These are phyloP conservation scores for Houttuynia cordata DNA, from an alignment of 164 flowering plant genomes.

Conservation along the genomic window DNA sequence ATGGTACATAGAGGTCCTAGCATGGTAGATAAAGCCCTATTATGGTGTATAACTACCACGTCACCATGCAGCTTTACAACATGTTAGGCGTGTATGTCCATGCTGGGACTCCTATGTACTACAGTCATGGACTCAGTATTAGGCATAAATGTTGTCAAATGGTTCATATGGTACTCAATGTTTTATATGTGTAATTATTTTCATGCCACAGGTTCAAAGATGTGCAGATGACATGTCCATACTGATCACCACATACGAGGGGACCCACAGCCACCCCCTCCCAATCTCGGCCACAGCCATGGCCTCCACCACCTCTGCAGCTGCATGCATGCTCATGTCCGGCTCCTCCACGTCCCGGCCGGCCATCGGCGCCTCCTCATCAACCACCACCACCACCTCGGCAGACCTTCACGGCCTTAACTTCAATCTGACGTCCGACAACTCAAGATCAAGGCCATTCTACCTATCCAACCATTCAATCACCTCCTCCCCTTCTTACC, in stretches of 20 bases:
- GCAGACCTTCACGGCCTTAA: conserved; percentile 41
- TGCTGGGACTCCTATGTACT: too few species aligned
- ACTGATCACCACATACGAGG: conserved; percentile 89
- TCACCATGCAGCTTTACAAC: too few species aligned
- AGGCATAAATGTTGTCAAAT: too few species aligned
- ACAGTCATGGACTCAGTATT: too few species aligned
- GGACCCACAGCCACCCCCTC: conserved; percentile 85
- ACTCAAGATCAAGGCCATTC: conserved; percentile 38
- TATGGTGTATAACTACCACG: too few species aligned
- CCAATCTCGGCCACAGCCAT: conserved; percentile 76
- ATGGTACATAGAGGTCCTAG: too few species aligned
- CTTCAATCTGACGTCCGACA: conserved; percentile 43
- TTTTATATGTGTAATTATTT: neutral
- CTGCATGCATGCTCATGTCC: conserved; percentile 71
- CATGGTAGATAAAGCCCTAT: too few species aligned
- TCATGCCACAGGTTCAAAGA: conserved; percentile 76
- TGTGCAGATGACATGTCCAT: conserved; percentile 80
- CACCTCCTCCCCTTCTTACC: conserved; percentile 43
- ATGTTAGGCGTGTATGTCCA: too few species aligned
- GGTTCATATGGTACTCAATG: neutral
- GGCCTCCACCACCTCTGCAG: conserved; percentile 96
- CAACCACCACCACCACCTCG: conserved; percentile 10
- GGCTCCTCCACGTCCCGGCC: conserved; percentile 37
- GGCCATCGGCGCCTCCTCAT: neutral
- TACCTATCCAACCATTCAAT: conserved; percentile 45